Conservation (phyloP, 2,329 filamentous ascomycete genomes). For the Fusarium abutilonis region DNA sequence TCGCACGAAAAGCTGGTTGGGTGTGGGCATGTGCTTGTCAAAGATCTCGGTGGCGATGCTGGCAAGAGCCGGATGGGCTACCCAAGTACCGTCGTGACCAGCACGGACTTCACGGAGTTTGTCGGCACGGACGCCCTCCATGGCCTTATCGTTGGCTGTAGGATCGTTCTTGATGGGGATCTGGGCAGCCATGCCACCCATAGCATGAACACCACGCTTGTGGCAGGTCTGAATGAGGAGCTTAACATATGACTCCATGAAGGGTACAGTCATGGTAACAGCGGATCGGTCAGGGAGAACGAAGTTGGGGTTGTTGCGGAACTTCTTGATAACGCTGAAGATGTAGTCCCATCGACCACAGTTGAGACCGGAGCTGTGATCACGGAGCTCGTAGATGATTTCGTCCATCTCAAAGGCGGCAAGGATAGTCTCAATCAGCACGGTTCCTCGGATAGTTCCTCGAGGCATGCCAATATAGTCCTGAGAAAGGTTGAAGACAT, state of each 20-base stretch:
- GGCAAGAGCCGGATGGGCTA: slow-evolving; percentile 93
- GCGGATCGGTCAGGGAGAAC: slow-evolving; percentile 89
- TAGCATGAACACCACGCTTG: slow-evolving; percentile 94
- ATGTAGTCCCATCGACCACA: slow-evolving; percentile 99
- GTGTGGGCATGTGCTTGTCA: slow-evolving; percentile 98
- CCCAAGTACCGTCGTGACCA: slow-evolving; percentile 96
- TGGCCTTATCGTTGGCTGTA: slow-evolving; percentile 89
- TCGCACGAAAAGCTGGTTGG: slow-evolving; percentile 92
- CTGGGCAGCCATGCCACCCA: slow-evolving; percentile 98
- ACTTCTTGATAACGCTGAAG: slow-evolving; percentile 99
- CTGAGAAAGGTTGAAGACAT: slow-evolving; percentile 94
- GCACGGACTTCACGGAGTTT: slow-evolving; percentile 96
- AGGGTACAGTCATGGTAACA: slow-evolving; percentile 97
- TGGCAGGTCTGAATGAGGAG: slow-evolving; percentile 99
- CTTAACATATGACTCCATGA: slow-evolving; percentile 97
- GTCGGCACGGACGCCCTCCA: slow-evolving; percentile 91
- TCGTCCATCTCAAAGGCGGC: slow-evolving; percentile 99
- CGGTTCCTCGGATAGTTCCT: slow-evolving; percentile 93
- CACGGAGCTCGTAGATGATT: slow-evolving; percentile 98
- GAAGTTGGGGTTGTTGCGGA: slow-evolving; percentile 93
- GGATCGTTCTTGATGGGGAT: slow-evolving; percentile 98
- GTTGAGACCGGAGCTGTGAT: slow-evolving; percentile 96
- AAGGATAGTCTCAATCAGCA: slow-evolving; percentile 96
- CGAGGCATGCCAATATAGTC: slow-evolving; percentile 90
- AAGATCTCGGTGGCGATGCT: slow-evolving; percentile 90